phyloP scores from a whole-genome alignment of 352 stramenopile genomes.

The Aphanomyces astaci region DNA sequence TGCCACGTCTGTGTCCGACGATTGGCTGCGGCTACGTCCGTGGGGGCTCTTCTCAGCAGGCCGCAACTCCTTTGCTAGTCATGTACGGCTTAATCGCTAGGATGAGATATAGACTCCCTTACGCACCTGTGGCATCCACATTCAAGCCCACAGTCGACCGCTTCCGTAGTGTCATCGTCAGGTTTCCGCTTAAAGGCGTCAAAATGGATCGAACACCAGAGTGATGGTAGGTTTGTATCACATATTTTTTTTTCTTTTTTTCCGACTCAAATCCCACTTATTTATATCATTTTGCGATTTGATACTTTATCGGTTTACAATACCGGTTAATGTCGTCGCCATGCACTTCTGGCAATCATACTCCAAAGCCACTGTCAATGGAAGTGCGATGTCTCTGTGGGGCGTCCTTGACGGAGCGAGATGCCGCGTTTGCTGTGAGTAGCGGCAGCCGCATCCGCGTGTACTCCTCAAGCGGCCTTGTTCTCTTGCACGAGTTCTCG shows the following conservation, averaged over 20 bases:
- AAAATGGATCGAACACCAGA: background rate
- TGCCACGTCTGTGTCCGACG: background rate
- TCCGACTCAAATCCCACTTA: too few relatives aligned
- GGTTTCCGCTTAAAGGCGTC: background rate
- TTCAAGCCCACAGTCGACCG: background rate
- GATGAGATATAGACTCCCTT: too few relatives aligned
- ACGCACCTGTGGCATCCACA: background rate
- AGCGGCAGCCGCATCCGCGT: constrained; percentile 55
- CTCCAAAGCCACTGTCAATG: background rate
- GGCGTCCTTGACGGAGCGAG: constrained; percentile 20
- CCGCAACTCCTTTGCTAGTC: background rate
- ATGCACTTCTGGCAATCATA: background rate
- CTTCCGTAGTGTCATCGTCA: constrained; percentile 3
- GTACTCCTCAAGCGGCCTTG: constrained; percentile 65
- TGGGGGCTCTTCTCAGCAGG: background rate
- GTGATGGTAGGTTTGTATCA: background rate
- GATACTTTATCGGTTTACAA: too few relatives aligned
- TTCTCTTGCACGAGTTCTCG: constrained; percentile 72
- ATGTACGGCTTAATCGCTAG: too few relatives aligned
- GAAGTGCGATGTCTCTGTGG: constrained; percentile 15
- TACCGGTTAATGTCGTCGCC: too few relatives aligned
- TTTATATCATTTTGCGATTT: background rate
- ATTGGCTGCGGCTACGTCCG: background rate
- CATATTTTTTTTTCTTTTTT: too few relatives aligned
- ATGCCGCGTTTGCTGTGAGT: constrained; percentile 72